A percentile compares a stretch with the other conserved stretches of the same genome.
phyloP scores from a whole-genome alignment of 2,329 filamentous ascomycete genomes.

The Trichophyton mentagrophytes region DNA sequence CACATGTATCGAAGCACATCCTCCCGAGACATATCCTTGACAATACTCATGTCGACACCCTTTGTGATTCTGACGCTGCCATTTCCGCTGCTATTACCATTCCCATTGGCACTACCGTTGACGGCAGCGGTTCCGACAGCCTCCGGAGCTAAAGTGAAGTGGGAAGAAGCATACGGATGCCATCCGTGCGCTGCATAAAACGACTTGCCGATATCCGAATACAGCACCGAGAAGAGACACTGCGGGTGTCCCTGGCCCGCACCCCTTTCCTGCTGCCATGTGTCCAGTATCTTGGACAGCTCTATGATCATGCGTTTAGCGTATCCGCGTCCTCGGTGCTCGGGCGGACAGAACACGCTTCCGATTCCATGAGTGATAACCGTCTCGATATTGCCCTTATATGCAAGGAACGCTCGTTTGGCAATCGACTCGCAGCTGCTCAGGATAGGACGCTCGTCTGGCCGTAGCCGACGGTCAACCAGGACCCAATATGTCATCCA shows the following conservation, averaged over 20 bases:
- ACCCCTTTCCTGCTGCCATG: conserved; percentile 38
- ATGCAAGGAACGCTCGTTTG: conserved; percentile 31
- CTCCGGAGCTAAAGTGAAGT: conserved; percentile 47
- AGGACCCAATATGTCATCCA: conserved; percentile 49
- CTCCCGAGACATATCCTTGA: conserved; percentile 21
- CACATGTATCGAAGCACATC: conserved; percentile 36
- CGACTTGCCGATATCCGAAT: conserved; percentile 70
- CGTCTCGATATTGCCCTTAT: conserved; percentile 44
- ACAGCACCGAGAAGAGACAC: conserved; percentile 62
- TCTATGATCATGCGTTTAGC: conserved; percentile 62
- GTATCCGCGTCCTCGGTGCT: conserved; percentile 60
- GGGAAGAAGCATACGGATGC: conserved; percentile 59
- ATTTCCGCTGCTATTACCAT: background rate
- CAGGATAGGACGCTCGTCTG: conserved; percentile 36
- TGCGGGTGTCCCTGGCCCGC: conserved; percentile 14
- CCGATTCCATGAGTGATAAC: conserved; percentile 57
- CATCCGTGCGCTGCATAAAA: conserved; percentile 73
- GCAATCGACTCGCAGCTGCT: conserved; percentile 46
- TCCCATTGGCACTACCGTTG: conserved; percentile 5
- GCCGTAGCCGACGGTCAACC: conserved; percentile 34
- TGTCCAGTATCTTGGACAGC: conserved; percentile 43
- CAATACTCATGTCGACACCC: conserved; percentile 19
- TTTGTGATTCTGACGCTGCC: conserved; percentile 1
- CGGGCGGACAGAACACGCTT: conserved; percentile 61
- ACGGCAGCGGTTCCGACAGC: conserved; percentile 8